Percentiles rank a stretch among this genome's conserved stretches.
Conservation (phyloP, 352 stramenopile genomes). For the Globisporangium cystogenes region DNA sequence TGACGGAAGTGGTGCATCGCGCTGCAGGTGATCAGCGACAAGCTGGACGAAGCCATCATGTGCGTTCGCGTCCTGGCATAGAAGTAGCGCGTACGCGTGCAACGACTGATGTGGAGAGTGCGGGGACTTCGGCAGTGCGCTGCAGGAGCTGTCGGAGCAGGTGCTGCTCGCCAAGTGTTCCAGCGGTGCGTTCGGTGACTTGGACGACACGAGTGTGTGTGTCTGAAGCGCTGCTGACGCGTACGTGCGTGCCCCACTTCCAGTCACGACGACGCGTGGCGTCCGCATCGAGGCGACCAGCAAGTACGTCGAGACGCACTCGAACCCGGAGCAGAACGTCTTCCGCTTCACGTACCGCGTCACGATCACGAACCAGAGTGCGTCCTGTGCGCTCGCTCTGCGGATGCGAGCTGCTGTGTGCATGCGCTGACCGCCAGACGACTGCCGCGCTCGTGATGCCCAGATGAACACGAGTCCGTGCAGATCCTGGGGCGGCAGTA, state of each 20-base stretch:
- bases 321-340: slow-evolving; percentile 34
- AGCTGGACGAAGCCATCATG: slow-evolving; percentile 69
- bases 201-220: background rate
- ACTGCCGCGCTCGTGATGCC: background rate
- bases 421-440: background rate
- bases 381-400: slow-evolving; percentile 1
- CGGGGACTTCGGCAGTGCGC: slow-evolving; percentile 18
- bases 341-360: slow-evolving; percentile 79
- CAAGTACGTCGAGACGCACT: slow-evolving; percentile 56
- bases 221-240: background rate
- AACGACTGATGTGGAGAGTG: background rate
- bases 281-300: slow-evolving; percentile 72
- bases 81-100: background rate
- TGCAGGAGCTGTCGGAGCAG: slow-evolving; percentile 65
- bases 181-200: slow-evolving; percentile 31
- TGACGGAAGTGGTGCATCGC: background rate
- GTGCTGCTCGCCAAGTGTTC: slow-evolving; percentile 62
- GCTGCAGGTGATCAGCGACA: slow-evolving; percentile 26
- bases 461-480: slow-evolving; percentile 43
- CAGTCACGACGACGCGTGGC: slow-evolving; percentile 63
- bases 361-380: slow-evolving; percentile 76
- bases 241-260: background rate
- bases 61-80: slow-evolving; percentile 12
- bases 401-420: background rate
- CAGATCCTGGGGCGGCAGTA: slow-evolving; percentile 73